Evolutionary conservation across 1,139 yeast genomes (phyloP), one percentile per base, ranked within the genome.

Genomic region (Zygoascus sp.): DNA sequence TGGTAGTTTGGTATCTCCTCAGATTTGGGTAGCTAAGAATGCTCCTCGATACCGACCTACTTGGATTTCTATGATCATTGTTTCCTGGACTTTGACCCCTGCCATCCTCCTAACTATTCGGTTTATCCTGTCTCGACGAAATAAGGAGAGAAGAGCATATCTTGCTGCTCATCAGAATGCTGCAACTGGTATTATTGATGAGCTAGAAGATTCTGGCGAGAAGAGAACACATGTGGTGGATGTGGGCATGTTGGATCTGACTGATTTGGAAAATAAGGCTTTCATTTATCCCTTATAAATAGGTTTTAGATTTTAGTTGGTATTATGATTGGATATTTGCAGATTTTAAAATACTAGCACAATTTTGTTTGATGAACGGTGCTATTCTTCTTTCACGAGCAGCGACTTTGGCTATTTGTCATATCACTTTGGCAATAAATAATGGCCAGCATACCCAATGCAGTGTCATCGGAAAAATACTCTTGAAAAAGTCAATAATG

Each of bases 261-360:
- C 79, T 11, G 79, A 75, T 52, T 60, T 70, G 36, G 76, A 74
- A 54, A 74, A 74, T 52, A 63, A 70, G 48, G 60, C 66, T n/a
- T 73, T 71, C 44, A 69, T 74, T 13, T 75, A 75, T 54, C 74
- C 75, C 11, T 53, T 67, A 17, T 69, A 54, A 45, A 32, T 20
- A 20, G 10, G 22, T 35, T n/a, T 35, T 35, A 10, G 25, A 15
- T 35, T 15, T 30, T 30, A 30, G 17, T 13, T 13, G 34, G 15
- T 3, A 25, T 10, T 25, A 7, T 10, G n/a, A 25, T 25, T 25
- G 28, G 28, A 25, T 10, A 25, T 25, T 25, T 25, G 9, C n/a
- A 6, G 28, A 10, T 22, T 22, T 22, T 22, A 7, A 22, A 7
- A 25, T 25, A 3, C 9, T 25, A 25, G 8, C 2, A 25, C 3